These are phyloP conservation scores for Hippophae rhamnoides DNA, from an alignment of 306 rosid genomes.

Conservation along the genomic window DNA sequence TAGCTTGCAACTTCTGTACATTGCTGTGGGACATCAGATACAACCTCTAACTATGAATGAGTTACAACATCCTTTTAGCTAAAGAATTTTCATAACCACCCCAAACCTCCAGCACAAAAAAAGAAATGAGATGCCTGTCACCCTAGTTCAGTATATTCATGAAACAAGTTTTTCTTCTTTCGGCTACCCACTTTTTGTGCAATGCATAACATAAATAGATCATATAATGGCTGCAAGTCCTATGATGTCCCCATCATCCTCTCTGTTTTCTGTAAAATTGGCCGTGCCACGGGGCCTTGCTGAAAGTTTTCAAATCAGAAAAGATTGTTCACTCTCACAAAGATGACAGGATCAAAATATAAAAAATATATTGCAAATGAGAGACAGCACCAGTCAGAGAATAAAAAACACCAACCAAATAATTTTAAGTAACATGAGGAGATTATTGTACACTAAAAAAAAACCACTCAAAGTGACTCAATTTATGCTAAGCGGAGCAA, in stretches of 20 bases:
- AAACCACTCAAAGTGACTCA: no score
- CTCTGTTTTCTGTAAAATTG: constrained; percentile 46
- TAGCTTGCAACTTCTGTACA: no score
- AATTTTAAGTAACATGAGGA: no score
- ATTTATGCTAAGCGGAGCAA: no score
- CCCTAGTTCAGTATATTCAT: background rate
- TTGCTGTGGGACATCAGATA: no score
- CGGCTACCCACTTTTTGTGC: constrained; percentile 46
- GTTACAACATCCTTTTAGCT: no score
- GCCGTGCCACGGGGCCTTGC: constrained; percentile 57
- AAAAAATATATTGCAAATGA: no score
- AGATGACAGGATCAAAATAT: background rate
- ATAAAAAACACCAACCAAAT: no score
- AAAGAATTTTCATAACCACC: background rate
- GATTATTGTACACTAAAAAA: no score
- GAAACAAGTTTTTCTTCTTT: constrained; percentile 2
- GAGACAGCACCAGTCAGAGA: no score
- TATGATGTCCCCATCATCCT: constrained; percentile 53
- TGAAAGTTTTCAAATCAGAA: constrained; percentile 19
- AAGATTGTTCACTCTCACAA: no score
- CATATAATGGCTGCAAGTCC: constrained; percentile 77
- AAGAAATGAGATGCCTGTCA: constrained; percentile 5
- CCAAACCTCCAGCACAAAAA: background rate
- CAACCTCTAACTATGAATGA: no score
- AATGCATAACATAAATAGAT: constrained; percentile 27